A percentile compares a stretch with the other conserved stretches of the same genome.
These are phyloP conservation scores for Pichia sp. DNA, from an alignment of 1,139 yeast genomes.

Conservation along the genomic window DNA sequence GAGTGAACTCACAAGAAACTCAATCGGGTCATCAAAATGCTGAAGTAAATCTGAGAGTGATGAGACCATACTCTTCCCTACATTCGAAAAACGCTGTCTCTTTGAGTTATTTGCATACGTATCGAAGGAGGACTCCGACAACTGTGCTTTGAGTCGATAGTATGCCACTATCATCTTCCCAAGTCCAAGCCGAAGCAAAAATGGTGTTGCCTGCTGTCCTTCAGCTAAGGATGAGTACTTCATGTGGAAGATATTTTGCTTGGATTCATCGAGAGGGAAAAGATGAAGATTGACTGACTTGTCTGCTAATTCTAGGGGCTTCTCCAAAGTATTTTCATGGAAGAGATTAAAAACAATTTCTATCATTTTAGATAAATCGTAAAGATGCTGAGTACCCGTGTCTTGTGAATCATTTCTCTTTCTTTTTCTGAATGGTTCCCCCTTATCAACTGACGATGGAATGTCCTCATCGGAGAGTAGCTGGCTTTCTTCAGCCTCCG, in stretches of 20 bases:
- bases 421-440: too few species aligned
- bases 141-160: slow-evolving; percentile 18
- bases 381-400: not conserved
- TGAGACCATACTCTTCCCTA: slow-evolving; percentile 1
- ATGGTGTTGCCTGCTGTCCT: slow-evolving; percentile 23
- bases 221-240: slow-evolving; percentile 26
- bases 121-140: not conserved
- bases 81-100: slow-evolving; percentile 1
- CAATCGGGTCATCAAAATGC: slow-evolving; percentile 6
- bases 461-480: slow-evolving; percentile 6
- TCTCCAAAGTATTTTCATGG: slow-evolving; percentile 13
- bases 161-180: slow-evolving; percentile 28
- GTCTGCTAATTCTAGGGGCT: slow-evolving; percentile 20
- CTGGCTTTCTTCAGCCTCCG: slow-evolving; percentile 11
- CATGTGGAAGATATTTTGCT: slow-evolving; percentile 29
- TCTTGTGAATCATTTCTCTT: not conserved
- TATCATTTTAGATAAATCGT: slow-evolving; percentile 13
- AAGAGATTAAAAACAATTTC: slow-evolving; percentile 14
- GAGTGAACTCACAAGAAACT: slow-evolving; percentile 7
- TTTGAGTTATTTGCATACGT: too few species aligned
- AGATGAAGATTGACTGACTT: slow-evolving; percentile 23
- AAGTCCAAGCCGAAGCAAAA: slow-evolving; percentile 33
- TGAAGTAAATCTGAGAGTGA: slow-evolving; percentile 6
- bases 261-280: slow-evolving; percentile 6
- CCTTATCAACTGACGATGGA: too few species aligned